A percentile compares a stretch with the other conserved stretches of the same genome.
Evolutionary conservation across 2,329 filamentous ascomycete species (phyloP).

Genomic region (Fusarium cicatricum): DNA sequence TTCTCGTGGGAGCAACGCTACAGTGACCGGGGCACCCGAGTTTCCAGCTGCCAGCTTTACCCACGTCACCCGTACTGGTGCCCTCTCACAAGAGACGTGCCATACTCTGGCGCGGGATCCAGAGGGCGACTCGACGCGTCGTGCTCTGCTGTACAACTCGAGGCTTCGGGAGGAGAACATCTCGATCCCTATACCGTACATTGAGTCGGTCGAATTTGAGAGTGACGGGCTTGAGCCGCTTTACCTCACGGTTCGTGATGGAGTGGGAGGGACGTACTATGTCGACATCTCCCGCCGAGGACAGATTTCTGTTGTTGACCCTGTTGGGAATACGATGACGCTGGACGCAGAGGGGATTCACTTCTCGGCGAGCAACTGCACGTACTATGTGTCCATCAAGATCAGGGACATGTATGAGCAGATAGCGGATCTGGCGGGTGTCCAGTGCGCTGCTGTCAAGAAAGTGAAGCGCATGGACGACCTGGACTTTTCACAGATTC

Average conservation of each 20-base stretch:
- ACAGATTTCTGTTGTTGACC: conserved; percentile 45
- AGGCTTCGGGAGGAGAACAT: conserved; percentile 43
- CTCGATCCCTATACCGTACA: conserved; percentile 47
- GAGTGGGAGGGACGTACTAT: conserved; percentile 38
- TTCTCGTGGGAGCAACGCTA: conserved; percentile 15
- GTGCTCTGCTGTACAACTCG: conserved; percentile 45
- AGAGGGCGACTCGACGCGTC: conserved; percentile 31
- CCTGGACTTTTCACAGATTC: conserved; percentile 43
- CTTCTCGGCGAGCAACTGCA: conserved; percentile 47
- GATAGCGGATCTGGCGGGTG: conserved; percentile 43
- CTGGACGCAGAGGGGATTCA: conserved; percentile 46
- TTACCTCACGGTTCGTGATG: conserved; percentile 46
- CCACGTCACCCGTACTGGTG: conserved; percentile 43
- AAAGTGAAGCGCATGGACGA: conserved; percentile 37
- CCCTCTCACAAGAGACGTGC: conserved; percentile 42
- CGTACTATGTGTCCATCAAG: conserved; percentile 45
- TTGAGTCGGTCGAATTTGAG: conserved; percentile 49
- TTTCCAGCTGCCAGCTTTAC: conserved; percentile 46
- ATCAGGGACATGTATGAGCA: conserved; percentile 48
- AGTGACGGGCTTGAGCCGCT: conserved; percentile 44
- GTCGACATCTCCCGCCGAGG: conserved; percentile 48
- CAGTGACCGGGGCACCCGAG: conserved; percentile 17
- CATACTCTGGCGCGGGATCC: conserved; percentile 42
- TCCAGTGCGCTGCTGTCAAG: conserved; percentile 41
- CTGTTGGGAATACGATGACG: conserved; percentile 44